Base-by-base conservation (phyloP, 148 eudicot genomes). In the Chenopodium quinoa region DNA sequence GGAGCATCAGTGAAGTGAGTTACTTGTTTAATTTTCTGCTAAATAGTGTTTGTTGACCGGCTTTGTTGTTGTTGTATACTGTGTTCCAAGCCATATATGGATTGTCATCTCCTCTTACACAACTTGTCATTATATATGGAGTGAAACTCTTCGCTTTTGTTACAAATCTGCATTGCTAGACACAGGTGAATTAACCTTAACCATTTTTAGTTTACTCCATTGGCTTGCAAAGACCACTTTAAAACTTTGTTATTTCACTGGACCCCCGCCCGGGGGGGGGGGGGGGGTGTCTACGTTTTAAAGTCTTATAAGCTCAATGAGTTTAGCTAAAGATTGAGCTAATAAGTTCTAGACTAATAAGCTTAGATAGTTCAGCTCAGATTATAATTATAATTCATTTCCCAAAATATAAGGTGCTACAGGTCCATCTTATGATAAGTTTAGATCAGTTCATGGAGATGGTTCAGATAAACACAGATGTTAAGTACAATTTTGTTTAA, bases 1-100 rank as follows among this genome's bases (percentile, higher is more conserved):
- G 98, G 98, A 83, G 94, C 82, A 73, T 90, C 75, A 84, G 90
- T 81, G 98, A 94, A 86, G 98, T 94, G 68, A 67, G 91, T 73
- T 81, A 58, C 74, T 82, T 67, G 46, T 47, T 48, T 84, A 34
- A 66, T 13, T 46, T 63, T 52, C 8, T 7, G 7, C 37, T 76
- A 20, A 9, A 65, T 16, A 2, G 44, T 34, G 5, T 40, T 40
- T 0, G 7, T n/a, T n/a, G n/a, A 40, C 44, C 6, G 8, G 44
- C 44, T 40, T 40, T 40, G 44, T 40, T 40, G 44, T 40, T 40
- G 44, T 40, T 40, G 8, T 40, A 54, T 2, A 54, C 62, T 56
- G 60, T 16, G 17, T 56, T 56, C 5, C 4, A 17, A 56, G 19
- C 1, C 62, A 14, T 56, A 16, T 4, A 56, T 56, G 19, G 62